These are phyloP conservation scores for Aaosphaeria pasadenensis DNA, from an alignment of 2,329 filamentous ascomycete species.

Conservation along the genomic window DNA sequence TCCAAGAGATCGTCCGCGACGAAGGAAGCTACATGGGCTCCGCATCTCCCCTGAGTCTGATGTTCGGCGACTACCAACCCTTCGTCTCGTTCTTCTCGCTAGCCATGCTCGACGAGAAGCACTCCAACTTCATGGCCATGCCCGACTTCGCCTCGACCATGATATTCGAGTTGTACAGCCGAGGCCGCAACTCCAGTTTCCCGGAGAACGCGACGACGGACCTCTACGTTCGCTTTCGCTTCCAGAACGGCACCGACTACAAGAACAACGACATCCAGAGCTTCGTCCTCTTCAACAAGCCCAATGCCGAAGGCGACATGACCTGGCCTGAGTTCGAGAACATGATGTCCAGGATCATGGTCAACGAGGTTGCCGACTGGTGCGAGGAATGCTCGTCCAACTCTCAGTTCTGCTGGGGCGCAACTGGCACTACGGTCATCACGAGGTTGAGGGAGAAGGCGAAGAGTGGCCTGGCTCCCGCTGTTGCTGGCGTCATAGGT, in stretches of 20 bases:
- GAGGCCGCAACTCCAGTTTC: slow-evolving; percentile 35
- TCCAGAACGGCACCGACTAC: slow-evolving; percentile 56
- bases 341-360: slow-evolving; percentile 43
- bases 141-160: slow-evolving; percentile 31
- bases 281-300: slow-evolving; percentile 52
- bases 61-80: slow-evolving; percentile 33
- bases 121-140: slow-evolving; percentile 19
- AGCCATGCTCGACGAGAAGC: slow-evolving; percentile 17
- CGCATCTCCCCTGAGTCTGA: slow-evolving; percentile 43
- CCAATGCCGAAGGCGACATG: slow-evolving; percentile 46
- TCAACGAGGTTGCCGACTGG: slow-evolving; percentile 50
- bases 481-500: slow-evolving; percentile 55
- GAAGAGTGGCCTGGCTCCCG: slow-evolving; percentile 36
- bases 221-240: slow-evolving; percentile 55
- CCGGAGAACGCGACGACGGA: slow-evolving; percentile 36
- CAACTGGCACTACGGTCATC: slow-evolving; percentile 19
- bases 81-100: slow-evolving; percentile 31
- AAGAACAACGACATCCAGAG: slow-evolving; percentile 27
- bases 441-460: slow-evolving; percentile 2
- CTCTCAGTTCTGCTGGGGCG: slow-evolving; percentile 51
- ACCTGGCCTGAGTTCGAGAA: slow-evolving; percentile 50
- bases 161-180: slow-evolving; percentile 45
- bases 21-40: slow-evolving; percentile 9
- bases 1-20: slow-evolving; percentile 16
- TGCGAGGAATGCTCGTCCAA: slow-evolving; percentile 48